Evolutionary conservation across 2,329 filamentous ascomycete genomes (phyloP).

Genomic region (Cryphonectria carpinicola): DNA sequence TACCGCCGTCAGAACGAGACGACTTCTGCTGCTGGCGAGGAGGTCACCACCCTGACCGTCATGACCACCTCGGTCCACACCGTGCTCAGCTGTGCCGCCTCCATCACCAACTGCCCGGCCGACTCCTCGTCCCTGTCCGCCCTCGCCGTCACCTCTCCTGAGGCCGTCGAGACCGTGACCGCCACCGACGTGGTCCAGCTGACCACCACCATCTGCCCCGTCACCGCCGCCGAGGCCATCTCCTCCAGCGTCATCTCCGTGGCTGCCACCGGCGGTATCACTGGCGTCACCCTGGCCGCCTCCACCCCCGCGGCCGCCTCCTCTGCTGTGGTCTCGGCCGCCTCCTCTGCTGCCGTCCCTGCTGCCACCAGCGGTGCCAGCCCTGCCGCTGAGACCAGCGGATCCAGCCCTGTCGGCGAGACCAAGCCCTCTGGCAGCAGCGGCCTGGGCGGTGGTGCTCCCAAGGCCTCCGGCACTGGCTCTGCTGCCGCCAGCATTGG

Average conservation of each 20-base stretch:
- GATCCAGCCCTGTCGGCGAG: conserved; percentile 32
- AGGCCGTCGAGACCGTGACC: conserved; percentile 36
- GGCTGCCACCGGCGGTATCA: conserved; percentile 40
- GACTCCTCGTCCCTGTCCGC: conserved; percentile 35
- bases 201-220: conserved; percentile 48
- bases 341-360: conserved; percentile 20
- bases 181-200: conserved; percentile 45
- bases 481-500: neutral
- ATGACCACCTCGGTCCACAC: conserved; percentile 41
- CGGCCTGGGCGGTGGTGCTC: conserved; percentile 31
- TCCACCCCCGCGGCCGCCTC: conserved; percentile 39
- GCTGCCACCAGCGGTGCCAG: conserved; percentile 18
- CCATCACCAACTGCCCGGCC: conserved; percentile 47
- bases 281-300: conserved; percentile 46
- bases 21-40: conserved; percentile 8
- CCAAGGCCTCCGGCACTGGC: conserved; percentile 11
- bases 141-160: conserved; percentile 36
- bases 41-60: conserved; percentile 46
- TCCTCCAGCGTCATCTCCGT: conserved; percentile 41
- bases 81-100: conserved; percentile 43
- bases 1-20: conserved; percentile 36
- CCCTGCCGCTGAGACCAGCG: conserved; percentile 28
- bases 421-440: neutral
- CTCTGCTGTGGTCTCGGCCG: conserved; percentile 21
- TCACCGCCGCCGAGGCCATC: conserved; percentile 44